Evolutionary conservation across 257 asterid genomes (phyloP), one percentile per base, ranked within the genome.

Genomic region (Craterostigma plantagineum): DNA sequence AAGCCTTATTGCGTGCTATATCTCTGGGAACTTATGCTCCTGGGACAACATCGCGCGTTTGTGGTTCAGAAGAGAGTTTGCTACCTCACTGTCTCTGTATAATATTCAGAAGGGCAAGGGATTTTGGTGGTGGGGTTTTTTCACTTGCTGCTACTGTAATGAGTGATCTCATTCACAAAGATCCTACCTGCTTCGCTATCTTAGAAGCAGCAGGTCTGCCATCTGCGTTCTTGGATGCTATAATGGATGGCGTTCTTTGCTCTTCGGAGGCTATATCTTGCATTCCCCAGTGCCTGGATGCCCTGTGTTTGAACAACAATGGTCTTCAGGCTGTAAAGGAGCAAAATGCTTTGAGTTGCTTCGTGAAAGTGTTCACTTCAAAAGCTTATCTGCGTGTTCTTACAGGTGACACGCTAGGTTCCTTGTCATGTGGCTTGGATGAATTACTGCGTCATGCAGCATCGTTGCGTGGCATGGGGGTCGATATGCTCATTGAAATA

Each of bases 121-220:
- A 83, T 61, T 90, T 90, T 77, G 98, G 98, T 53, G 98, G 98
- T 33, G 98, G 98, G 7, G 93, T 90, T 39, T 90, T 90, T 53
- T 76, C 95, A 17, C 91, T 90, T 57, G 94, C 92, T 45, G 98
- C 98, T 33, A 90, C 98, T 27, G 94, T 90, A 27, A 83, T 90
- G 98, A 90, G 95, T 59, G 98, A 90, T 69, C 82, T 90, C 42
- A 79, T 90, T 66, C 98, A 90, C 77, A 83, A 83, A 63, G 98
- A 90, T 58, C 98, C 95, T 18, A 90, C 94, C 43, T 83, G 98
- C 68, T 83, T 83, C 63, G 48, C 81, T 65, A 77, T 79, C 51
- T 68, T 90, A 52, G 93, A 90, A 72, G 81, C 79, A 38, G 93
- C 93, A 12, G 95, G 95, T 47, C 92, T 90, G 66, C 98, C 94